phyloP scores from a whole-genome alignment of 2,329 filamentous ascomycete species.

The Penicillium sp. region DNA sequence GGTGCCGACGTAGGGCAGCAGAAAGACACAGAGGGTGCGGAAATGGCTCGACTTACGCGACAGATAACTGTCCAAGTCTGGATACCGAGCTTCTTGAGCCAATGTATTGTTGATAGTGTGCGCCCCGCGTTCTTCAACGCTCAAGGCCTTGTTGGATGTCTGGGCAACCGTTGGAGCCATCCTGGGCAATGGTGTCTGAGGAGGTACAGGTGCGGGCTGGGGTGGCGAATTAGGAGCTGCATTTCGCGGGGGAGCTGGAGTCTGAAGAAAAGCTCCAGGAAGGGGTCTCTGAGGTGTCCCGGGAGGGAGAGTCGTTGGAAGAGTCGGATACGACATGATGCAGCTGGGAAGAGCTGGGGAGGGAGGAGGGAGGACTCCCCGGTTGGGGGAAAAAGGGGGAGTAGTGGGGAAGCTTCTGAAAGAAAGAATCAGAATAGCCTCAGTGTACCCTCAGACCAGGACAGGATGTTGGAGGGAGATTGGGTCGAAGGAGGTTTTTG shows the following conservation, averaged over 20 bases:
- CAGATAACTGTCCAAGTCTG: slow-evolving; percentile 87
- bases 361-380: slow-evolving; percentile 25
- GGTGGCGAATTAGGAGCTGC: slow-evolving; percentile 19
- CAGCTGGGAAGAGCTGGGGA: slow-evolving; percentile 18
- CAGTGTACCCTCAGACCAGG: neutral
- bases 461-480: slow-evolving; percentile 6
- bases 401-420: slow-evolving; percentile 2
- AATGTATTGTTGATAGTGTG: slow-evolving; percentile 81
- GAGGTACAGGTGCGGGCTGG: slow-evolving; percentile 15
- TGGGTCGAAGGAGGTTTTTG: slow-evolving; percentile 16
- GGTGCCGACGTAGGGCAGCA: neutral
- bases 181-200: slow-evolving; percentile 38
- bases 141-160: slow-evolving; percentile 57
- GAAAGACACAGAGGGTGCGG: neutral
- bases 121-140: slow-evolving; percentile 78
- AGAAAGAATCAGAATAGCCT: neutral
- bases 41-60: slow-evolving; percentile 67
- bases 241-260: slow-evolving; percentile 43
- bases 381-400: slow-evolving; percentile 6
- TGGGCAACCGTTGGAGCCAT: slow-evolving; percentile 43
- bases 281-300: slow-evolving; percentile 45
- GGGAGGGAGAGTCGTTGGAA: slow-evolving; percentile 32
- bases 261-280: slow-evolving; percentile 48
- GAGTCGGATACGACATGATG: slow-evolving; percentile 49
- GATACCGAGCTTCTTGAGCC: slow-evolving; percentile 76